Evolutionary conservation across 2,329 filamentous ascomycete species (phyloP).

Genomic region (Exophiala phaeomuriformis): DNA sequence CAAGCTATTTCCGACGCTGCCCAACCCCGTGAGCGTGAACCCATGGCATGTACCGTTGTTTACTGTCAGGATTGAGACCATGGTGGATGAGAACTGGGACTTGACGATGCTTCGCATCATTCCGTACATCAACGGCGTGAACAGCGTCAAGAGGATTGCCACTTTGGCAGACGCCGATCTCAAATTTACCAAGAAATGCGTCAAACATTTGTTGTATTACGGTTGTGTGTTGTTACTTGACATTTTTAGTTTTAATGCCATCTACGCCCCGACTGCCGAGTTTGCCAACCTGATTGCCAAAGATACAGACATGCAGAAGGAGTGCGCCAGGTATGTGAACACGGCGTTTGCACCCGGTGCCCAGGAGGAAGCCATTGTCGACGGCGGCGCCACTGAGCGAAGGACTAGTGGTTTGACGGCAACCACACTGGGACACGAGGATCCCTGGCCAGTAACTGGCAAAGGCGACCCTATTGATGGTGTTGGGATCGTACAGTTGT

Average conservation of each 20-base stretch:
- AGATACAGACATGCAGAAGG: conserved; percentile 71
- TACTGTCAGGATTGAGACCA: conserved; percentile 49
- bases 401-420: conserved; percentile 23
- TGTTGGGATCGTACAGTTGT: conserved; percentile 64
- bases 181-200: conserved; percentile 73
- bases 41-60: conserved; percentile 86
- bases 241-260: conserved; percentile 87
- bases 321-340: conserved; percentile 80
- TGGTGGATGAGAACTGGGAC: conserved; percentile 51
- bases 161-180: conserved; percentile 78
- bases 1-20: conserved; percentile 83
- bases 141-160: conserved; percentile 80
- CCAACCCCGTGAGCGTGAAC: conserved; percentile 67
- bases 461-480: conserved; percentile 36
- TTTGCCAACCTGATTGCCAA: conserved; percentile 68
- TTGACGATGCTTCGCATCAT: conserved; percentile 57
- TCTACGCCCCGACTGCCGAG: conserved; percentile 75
- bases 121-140: conserved; percentile 81
- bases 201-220: conserved; percentile 88
- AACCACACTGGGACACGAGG: conserved; percentile 23
- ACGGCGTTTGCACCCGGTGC: conserved; percentile 38
- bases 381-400: conserved; percentile 8
- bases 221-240: conserved; percentile 84
- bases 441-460: conserved; percentile 40
- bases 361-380: conserved; percentile 22